These are phyloP conservation scores for Hyaloscypha hepaticicola DNA, from an alignment of 495 filamentous ascomycete species.

Conservation along the genomic window DNA sequence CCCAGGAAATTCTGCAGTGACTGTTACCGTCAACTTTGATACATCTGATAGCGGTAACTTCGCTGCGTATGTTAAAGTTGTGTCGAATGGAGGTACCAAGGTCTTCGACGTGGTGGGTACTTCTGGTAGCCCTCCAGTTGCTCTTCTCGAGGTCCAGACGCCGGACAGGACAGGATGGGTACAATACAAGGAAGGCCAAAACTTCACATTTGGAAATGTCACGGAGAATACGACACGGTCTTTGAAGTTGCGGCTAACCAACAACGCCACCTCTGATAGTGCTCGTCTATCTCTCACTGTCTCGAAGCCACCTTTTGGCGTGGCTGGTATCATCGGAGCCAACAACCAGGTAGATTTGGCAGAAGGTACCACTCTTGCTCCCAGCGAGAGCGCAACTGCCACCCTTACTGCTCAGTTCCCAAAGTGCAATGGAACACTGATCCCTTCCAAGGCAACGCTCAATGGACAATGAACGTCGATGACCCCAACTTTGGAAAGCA, in stretches of 20 bases:
- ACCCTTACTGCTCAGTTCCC: slow-evolving; percentile 46
- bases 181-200: slow-evolving; percentile 35
- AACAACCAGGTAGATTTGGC: slow-evolving; percentile 47
- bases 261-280: slow-evolving; percentile 37
- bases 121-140: slow-evolving; percentile 41
- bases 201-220: slow-evolving; percentile 48
- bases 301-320: slow-evolving; percentile 48
- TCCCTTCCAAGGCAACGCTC: slow-evolving; percentile 38
- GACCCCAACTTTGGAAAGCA: slow-evolving; percentile 44
- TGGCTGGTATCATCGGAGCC: slow-evolving; percentile 39
- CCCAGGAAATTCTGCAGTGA: slow-evolving; percentile 30
- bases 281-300: slow-evolving; percentile 45
- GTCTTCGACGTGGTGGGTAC: slow-evolving; percentile 40
- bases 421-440: slow-evolving; percentile 47
- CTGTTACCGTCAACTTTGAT: slow-evolving; percentile 43
- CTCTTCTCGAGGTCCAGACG: slow-evolving; percentile 47
- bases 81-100: slow-evolving; percentile 43
- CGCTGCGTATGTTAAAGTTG: slow-evolving; percentile 40
- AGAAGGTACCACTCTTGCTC: slow-evolving; percentile 46
- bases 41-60: slow-evolving; percentile 40
- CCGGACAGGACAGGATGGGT: slow-evolving; percentile 46
- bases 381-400: slow-evolving; percentile 41
- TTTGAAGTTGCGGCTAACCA: slow-evolving; percentile 44
- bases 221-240: slow-evolving; percentile 38
- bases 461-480: slow-evolving; percentile 47